Conservation (phyloP, 495 filamentous ascomycete species). For the Delitschia confertaspora region DNA sequence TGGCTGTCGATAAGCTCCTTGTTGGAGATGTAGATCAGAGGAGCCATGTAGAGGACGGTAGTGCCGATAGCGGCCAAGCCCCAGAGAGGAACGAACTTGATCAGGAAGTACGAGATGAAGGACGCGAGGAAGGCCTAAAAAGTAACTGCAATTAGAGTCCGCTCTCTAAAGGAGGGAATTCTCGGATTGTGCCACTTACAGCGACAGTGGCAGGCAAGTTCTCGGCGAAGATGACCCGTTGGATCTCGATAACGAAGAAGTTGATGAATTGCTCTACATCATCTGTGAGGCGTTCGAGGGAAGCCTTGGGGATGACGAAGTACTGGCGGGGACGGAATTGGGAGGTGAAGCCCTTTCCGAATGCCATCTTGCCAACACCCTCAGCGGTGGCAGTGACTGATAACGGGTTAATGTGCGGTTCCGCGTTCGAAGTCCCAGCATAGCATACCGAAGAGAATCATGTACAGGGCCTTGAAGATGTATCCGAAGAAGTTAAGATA, state of each 20-base stretch:
- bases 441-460: constrained; percentile 53
- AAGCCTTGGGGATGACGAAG: constrained; percentile 81
- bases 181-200: constrained; percentile 47
- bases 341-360: constrained; percentile 71
- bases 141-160: constrained; percentile 22
- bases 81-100: constrained; percentile 92
- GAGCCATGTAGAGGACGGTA: constrained; percentile 70
- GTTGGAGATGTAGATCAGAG: constrained; percentile 86
- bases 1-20: constrained; percentile 86
- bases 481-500: constrained; percentile 86
- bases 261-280: constrained; percentile 89
- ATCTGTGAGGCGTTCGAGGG: constrained; percentile 67
- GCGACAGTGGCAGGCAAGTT: constrained; percentile 72
- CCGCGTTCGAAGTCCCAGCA: too few species aligned
- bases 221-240: constrained; percentile 91
- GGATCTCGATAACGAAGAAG: constrained; percentile 95
- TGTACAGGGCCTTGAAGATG: constrained; percentile 75
- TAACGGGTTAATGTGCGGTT: too few species aligned
- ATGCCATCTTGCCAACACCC: constrained; percentile 60
- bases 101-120: constrained; percentile 83
- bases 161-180: constrained; percentile 4
- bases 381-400: constrained; percentile 67
- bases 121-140: constrained; percentile 64
- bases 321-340: constrained; percentile 86
- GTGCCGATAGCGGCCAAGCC: constrained; percentile 72